A percentile compares a stretch with the other conserved stretches of the same genome.
Evolutionary conservation across 257 asterid species (phyloP).

Genomic region (Solanum tarijense): DNA sequence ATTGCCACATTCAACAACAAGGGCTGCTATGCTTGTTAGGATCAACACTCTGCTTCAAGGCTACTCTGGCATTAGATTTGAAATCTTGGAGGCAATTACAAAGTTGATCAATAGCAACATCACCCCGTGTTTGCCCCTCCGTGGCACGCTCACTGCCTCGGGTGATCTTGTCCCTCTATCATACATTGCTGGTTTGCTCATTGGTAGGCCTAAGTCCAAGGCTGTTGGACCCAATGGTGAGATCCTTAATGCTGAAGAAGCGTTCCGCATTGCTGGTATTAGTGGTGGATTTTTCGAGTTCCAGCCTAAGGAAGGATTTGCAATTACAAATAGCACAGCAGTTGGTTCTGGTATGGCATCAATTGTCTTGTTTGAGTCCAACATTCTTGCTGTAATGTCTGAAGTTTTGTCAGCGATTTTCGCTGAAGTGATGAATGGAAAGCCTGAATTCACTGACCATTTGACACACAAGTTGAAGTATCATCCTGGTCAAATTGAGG

Average conservation of each 20-base stretch:
- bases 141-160: constrained; percentile 40
- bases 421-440: constrained; percentile 49
- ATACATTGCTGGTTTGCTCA: constrained; percentile 36
- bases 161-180: constrained; percentile 45
- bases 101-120: constrained; percentile 33
- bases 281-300: constrained; percentile 25
- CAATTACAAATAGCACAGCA: constrained; percentile 40
- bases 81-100: constrained; percentile 16
- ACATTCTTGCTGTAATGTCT: constrained; percentile 21
- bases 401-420: constrained; percentile 38
- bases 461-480: constrained; percentile 43
- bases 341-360: constrained; percentile 50
- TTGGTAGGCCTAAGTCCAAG: constrained; percentile 41
- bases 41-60: constrained; percentile 53
- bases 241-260: constrained; percentile 28
- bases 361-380: constrained; percentile 30
- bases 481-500: constrained; percentile 48
- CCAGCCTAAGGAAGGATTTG: constrained; percentile 48
- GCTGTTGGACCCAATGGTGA: constrained; percentile 39
- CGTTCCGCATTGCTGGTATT: constrained; percentile 24
- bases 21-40: constrained; percentile 48
- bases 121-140: constrained; percentile 43
- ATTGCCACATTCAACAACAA: constrained; percentile 31
- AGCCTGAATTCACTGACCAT: constrained; percentile 24
- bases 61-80: constrained; percentile 43